These are phyloP conservation scores for Pouteria glomerata DNA, from an alignment of 148 eudicot species.

Conservation along the genomic window DNA sequence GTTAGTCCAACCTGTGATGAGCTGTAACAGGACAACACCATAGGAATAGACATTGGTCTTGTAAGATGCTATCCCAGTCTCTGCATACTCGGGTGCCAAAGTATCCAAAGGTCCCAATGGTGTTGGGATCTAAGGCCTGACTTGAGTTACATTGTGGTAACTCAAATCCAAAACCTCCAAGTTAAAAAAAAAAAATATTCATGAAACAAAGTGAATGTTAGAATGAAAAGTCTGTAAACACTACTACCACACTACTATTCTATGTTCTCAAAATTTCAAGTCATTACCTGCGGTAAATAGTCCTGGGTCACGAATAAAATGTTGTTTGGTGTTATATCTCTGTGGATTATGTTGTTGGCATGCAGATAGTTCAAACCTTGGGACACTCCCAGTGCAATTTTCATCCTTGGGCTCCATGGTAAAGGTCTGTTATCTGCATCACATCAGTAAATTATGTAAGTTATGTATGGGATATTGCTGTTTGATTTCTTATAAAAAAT, in stretches of 20 bases:
- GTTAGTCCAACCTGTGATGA: conserved; percentile 23
- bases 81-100: conserved; percentile 40
- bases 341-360: conserved; percentile 24
- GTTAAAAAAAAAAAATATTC: conserved; percentile 19
- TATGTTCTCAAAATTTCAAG: not conserved
- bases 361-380: conserved; percentile 30
- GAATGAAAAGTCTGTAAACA: not conserved
- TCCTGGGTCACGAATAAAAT: conserved; percentile 38
- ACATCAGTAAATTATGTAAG: not conserved
- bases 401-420: conserved; percentile 29
- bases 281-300: conserved; percentile 25
- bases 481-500: not conserved
- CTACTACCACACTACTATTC: not conserved
- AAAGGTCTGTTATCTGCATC: conserved; percentile 17
- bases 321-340: conserved; percentile 33
- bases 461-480: not conserved
- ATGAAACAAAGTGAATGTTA: not conserved
- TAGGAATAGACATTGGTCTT: conserved; percentile 33
- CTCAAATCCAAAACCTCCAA: conserved; percentile 39
- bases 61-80: conserved; percentile 21
- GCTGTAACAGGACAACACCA: conserved; percentile 32
- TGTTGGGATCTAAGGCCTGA: conserved; percentile 2
- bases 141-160: conserved; percentile 11
- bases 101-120: conserved; percentile 36
- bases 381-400: conserved; percentile 32